A percentile compares a stretch with the other conserved stretches of the same genome.
These are phyloP conservation scores for Hemisphaericaspora nanyangensis DNA, from an alignment of 805 yeast species.

Conservation along the genomic window DNA sequence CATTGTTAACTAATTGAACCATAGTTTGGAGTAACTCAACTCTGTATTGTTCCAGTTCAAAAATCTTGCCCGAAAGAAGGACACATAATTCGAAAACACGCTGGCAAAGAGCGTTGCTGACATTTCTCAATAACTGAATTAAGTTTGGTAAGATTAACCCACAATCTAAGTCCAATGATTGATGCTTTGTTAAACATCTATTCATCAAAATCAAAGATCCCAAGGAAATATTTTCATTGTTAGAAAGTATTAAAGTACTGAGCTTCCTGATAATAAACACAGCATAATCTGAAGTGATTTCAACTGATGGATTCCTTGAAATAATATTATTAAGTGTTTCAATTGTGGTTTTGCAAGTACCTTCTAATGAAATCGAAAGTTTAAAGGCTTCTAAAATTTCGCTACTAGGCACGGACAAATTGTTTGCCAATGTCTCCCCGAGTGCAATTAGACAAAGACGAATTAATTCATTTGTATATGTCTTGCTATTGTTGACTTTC, in stretches of 20 bases:
- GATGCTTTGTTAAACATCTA: neutral
- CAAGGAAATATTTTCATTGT: slow-evolving; percentile 23
- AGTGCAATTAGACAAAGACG: slow-evolving; percentile 22
- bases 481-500: slow-evolving; percentile 18
- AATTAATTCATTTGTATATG: slow-evolving; percentile 27
- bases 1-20: slow-evolving; percentile 7
- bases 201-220: slow-evolving; percentile 18
- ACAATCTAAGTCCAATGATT: neutral
- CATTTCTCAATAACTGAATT: slow-evolving; percentile 5
- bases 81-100: slow-evolving; percentile 5
- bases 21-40: slow-evolving; percentile 4
- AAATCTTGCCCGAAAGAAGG: slow-evolving; percentile 1
- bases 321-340: slow-evolving; percentile 20
- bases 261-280: slow-evolving; percentile 16
- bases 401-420: slow-evolving; percentile 7
- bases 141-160: slow-evolving; percentile 3
- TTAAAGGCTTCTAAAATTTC: slow-evolving; percentile 14
- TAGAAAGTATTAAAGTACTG: slow-evolving; percentile 19
- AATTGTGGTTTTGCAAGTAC: slow-evolving; percentile 21
- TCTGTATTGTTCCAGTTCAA: slow-evolving; percentile 1
- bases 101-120: slow-evolving; percentile 5
- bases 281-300: slow-evolving; percentile 8
- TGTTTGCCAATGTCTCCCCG: slow-evolving; percentile 16
- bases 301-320: slow-evolving; percentile 1
- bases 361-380: slow-evolving; percentile 23